Conservation (phyloP, 2,329 filamentous ascomycete species). For the Penicillium sp. region DNA sequence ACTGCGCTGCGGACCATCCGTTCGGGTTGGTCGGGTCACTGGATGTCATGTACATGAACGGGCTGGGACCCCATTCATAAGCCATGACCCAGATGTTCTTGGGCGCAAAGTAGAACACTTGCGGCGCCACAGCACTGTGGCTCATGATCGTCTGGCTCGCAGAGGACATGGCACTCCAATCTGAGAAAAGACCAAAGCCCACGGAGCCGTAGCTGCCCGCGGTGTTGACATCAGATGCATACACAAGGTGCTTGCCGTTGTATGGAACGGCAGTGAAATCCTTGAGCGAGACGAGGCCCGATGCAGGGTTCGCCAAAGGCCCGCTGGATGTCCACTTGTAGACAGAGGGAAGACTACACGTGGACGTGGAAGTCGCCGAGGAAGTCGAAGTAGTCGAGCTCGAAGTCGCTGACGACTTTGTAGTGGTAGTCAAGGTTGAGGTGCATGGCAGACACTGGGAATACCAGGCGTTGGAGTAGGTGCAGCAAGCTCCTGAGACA, state of each 20-base stretch:
- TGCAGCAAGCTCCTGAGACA: constrained; percentile 10
- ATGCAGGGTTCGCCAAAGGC: constrained; percentile 56
- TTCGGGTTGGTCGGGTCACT: constrained; percentile 61
- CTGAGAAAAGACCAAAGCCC: constrained; percentile 51
- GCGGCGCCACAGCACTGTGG: constrained; percentile 58
- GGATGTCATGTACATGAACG: constrained; percentile 65
- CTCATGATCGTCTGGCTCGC: constrained; percentile 28
- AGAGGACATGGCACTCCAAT: constrained; percentile 3
- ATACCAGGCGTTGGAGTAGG: constrained; percentile 1
- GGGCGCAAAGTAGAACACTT: constrained; percentile 65
- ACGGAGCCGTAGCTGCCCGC: constrained; percentile 60
- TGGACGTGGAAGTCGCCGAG: background rate
- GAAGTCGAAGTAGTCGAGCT: background rate
- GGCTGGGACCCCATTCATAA: constrained; percentile 65
- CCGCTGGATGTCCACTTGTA: constrained; percentile 62
- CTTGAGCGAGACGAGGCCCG: constrained; percentile 62
- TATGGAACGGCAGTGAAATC: constrained; percentile 63
- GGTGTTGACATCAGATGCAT: constrained; percentile 55
- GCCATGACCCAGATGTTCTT: constrained; percentile 67
- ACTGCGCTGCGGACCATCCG: constrained; percentile 58
- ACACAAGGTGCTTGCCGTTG: constrained; percentile 65
- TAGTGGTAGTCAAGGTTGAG: background rate
- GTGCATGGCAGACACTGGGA: constrained; percentile 6
- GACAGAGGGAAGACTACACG: constrained; percentile 52
- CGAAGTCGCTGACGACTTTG: background rate